Conservation (phyloP, 2,329 filamentous ascomycete species). For the Ophiostoma ulmi region DNA sequence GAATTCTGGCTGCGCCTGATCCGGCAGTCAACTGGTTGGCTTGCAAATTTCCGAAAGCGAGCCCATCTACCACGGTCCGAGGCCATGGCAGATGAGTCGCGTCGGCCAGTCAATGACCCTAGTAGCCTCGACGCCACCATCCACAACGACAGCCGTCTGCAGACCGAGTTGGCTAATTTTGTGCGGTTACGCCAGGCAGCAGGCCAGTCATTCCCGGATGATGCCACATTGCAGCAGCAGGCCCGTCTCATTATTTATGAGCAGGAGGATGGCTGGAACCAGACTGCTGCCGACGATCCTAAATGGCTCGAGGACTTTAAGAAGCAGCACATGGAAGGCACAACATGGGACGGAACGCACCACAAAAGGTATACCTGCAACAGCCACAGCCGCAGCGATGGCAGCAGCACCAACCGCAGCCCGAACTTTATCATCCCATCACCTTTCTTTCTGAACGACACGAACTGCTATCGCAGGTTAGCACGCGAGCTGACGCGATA, state of each 20-base stretch:
- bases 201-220: constrained; percentile 44
- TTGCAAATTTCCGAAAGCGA: constrained; percentile 51
- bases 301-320: constrained; percentile 52
- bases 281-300: constrained; percentile 55
- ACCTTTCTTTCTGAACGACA: constrained; percentile 52
- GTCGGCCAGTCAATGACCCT: constrained; percentile 47
- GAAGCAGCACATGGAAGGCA: constrained; percentile 34
- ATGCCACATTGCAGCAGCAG: constrained; percentile 52
- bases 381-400: background rate
- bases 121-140: constrained; percentile 55
- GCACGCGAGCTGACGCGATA: constrained; percentile 51
- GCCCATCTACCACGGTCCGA: constrained; percentile 54
- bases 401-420: constrained; percentile 18
- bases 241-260: constrained; percentile 59
- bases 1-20: constrained; percentile 55
- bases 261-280: constrained; percentile 59
- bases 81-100: constrained; percentile 46
- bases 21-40: constrained; percentile 48
- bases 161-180: constrained; percentile 52
- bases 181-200: constrained; percentile 41
- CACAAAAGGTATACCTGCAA: background rate
- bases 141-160: constrained; percentile 53
- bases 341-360: background rate
- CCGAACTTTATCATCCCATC: constrained; percentile 29
- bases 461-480: constrained; percentile 56